A percentile compares a stretch with the other conserved stretches of the same genome.
Evolutionary conservation across 805 yeast species (phyloP).

Genomic region (Kluyveromyces aestuarii): DNA sequence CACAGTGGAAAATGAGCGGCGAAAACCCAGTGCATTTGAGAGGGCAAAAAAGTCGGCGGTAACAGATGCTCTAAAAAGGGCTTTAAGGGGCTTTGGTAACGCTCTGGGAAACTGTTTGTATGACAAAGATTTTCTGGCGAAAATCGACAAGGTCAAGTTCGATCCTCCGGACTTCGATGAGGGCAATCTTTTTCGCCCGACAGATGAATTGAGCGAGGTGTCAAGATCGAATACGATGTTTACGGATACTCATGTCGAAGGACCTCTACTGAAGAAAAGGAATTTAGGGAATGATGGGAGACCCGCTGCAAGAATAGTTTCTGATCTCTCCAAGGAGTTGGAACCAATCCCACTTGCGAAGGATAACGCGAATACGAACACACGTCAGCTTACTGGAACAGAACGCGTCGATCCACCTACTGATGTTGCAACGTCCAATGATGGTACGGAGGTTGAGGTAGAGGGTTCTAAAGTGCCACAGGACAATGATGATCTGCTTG

Average conservation of each 20-base stretch:
- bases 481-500: conserved; percentile 31
- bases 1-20: conserved; percentile 63
- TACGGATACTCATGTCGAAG: conserved; percentile 3
- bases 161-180: conserved; percentile 40
- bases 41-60: conserved; percentile 78
- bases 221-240: conserved; percentile 22
- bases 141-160: conserved; percentile 34
- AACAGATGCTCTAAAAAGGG: conserved; percentile 74
- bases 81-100: conserved; percentile 73
- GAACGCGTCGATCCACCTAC: not conserved
- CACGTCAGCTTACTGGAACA: not conserved
- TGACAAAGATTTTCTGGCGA: conserved; percentile 54
- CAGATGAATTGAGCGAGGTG: conserved; percentile 26
- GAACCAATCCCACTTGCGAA: not conserved
- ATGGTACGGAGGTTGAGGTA: not conserved
- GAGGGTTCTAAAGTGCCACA: not conserved
- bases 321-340: not conserved
- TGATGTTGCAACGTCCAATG: not conserved
- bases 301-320: not conserved
- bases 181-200: conserved; percentile 31
- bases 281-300: not conserved
- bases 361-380: not conserved
- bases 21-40: conserved; percentile 70
- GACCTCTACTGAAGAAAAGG: conserved; percentile 15
- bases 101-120: conserved; percentile 80